A percentile compares a stretch with the other conserved stretches of the same genome.
Conservation (phyloP, 768 basidiomycete species). For the Tephrocybe sp. region DNA sequence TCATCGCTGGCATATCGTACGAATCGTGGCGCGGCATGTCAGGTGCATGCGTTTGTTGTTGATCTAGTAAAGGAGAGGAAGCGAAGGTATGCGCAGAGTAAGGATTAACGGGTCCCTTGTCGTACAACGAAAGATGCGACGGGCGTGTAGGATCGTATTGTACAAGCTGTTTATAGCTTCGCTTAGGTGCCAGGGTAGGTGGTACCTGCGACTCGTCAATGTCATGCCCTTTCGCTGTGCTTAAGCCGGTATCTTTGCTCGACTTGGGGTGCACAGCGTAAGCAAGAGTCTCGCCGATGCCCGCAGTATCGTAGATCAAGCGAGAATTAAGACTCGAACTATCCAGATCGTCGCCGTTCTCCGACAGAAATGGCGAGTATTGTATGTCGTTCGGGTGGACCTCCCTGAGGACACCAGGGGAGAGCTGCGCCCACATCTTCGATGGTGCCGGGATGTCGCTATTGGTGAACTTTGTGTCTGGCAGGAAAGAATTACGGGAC, state of each 20-base stretch:
- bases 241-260: slow-evolving; percentile 45
- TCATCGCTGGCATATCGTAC: slow-evolving; percentile 3
- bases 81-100: slow-evolving; percentile 22
- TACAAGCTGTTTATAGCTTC: slow-evolving; percentile 29
- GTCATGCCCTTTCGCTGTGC: slow-evolving; percentile 44
- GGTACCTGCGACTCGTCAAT: slow-evolving; percentile 10
- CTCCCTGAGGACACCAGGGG: slow-evolving; percentile 44
- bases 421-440: slow-evolving; percentile 54
- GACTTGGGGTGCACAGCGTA: slow-evolving; percentile 32
- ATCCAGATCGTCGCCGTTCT: slow-evolving; percentile 13
- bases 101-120: slow-evolving; percentile 16
- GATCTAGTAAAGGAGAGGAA: slow-evolving; percentile 19
- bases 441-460: slow-evolving; percentile 38
- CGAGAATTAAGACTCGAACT: slow-evolving; percentile 24
- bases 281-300: slow-evolving; percentile 63
- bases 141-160: slow-evolving; percentile 37
- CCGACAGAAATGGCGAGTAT: slow-evolving; percentile 46
- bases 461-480: slow-evolving; percentile 32
- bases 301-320: slow-evolving; percentile 49
- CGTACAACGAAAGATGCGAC: slow-evolving; percentile 18
- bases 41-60: slow-evolving; percentile 10
- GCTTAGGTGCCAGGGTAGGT: slow-evolving; percentile 5
- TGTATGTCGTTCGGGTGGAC: slow-evolving; percentile 43
- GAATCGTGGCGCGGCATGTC: slow-evolving; percentile 1
- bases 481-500: slow-evolving; percentile 34